phyloP scores from a whole-genome alignment of 2,329 filamentous ascomycete genomes.

The Aurifilum marmelostoma region DNA sequence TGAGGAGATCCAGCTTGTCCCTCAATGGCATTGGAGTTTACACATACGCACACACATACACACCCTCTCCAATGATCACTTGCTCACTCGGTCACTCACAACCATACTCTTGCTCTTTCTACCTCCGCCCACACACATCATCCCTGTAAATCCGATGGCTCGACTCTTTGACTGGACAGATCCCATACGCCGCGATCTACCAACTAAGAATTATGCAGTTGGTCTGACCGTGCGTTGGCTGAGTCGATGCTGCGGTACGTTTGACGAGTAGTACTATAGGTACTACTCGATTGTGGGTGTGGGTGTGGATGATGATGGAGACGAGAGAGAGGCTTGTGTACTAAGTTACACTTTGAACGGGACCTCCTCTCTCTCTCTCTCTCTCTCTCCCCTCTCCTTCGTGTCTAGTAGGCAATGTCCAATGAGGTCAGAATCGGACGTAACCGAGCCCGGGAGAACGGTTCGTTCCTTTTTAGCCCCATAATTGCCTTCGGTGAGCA shows the following conservation, averaged over 20 bases:
- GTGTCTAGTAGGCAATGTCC: not conserved
- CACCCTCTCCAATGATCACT: too few species aligned
- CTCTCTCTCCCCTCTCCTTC: not conserved
- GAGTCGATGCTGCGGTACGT: conserved; percentile 12
- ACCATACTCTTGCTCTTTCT: too few species aligned
- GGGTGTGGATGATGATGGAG: not conserved
- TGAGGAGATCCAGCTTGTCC: not conserved
- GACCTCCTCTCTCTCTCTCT: not conserved
- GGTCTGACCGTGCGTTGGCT: conserved; percentile 17
- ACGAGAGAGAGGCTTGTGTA: conserved; percentile 6
- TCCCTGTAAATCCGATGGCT: not conserved
- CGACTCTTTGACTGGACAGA: not conserved
- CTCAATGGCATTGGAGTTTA: not conserved
- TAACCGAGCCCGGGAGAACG: conserved; percentile 24
- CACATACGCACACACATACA: not conserved
- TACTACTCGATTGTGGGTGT: not conserved
- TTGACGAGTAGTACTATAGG: not conserved
- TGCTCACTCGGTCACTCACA: not conserved
- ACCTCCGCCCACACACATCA: not conserved
- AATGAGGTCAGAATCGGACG: conserved; percentile 14
- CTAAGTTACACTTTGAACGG: not conserved
- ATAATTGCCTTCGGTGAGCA: not conserved
- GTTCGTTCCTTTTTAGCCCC: conserved; percentile 4
- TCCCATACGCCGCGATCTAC: not conserved
- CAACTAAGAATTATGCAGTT: not conserved